Conservation (phyloP, 331 rosid genomes). For the Rhamnella rubrinervis region DNA sequence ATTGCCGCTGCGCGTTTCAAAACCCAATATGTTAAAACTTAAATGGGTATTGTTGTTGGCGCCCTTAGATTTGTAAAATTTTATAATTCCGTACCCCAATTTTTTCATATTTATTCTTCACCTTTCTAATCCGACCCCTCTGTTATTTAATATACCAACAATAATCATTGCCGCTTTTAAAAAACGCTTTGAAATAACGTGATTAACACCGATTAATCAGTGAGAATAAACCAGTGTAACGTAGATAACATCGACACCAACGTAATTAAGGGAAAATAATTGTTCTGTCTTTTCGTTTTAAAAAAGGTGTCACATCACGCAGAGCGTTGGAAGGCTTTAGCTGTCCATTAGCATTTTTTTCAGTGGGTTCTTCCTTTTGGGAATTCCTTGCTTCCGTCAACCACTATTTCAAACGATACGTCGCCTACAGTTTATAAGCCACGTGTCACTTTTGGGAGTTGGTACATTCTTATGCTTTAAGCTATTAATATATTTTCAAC, state of each 20-base stretch:
- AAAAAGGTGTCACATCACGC: neutral
- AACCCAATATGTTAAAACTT: slow-evolving; percentile 12
- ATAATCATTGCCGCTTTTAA: too few relatives aligned
- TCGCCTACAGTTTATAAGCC: too few relatives aligned
- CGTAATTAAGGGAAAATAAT: slow-evolving; percentile 2
- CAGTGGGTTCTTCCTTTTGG: neutral
- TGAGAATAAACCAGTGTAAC: too few relatives aligned
- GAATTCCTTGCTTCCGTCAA: slow-evolving; percentile 9
- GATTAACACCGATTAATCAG: too few relatives aligned
- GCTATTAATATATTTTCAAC: too few relatives aligned
- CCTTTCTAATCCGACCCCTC: too few relatives aligned
- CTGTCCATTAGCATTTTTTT: neutral
- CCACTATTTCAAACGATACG: neutral
- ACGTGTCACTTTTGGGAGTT: too few relatives aligned
- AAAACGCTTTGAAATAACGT: too few relatives aligned
- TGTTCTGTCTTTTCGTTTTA: neutral
- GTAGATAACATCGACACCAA: neutral
- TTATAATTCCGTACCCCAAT: neutral
- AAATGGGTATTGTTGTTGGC: neutral
- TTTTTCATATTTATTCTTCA: neutral
- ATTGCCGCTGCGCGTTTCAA: slow-evolving; percentile 74
- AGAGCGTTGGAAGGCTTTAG: neutral
- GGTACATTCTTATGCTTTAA: too few relatives aligned
- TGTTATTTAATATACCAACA: too few relatives aligned
- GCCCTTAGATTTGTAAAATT: neutral